phyloP scores from a whole-genome alignment of 2,329 filamentous ascomycete genomes.

The Aspergillus nomiae region DNA sequence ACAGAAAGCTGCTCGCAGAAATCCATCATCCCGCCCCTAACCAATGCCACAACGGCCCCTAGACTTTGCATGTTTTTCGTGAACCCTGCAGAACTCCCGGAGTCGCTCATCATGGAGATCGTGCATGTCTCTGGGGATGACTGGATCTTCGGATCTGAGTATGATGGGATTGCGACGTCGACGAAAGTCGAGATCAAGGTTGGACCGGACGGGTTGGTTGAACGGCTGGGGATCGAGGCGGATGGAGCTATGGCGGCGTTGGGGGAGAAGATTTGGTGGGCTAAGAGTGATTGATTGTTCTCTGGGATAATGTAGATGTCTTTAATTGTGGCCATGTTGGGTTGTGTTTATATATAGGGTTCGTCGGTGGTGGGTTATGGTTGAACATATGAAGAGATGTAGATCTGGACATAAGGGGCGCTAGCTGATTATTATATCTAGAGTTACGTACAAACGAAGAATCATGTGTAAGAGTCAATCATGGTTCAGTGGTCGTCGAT shows the following conservation, averaged over 20 bases:
- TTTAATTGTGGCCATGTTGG: background rate
- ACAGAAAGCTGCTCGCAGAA: background rate
- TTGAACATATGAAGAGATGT: background rate
- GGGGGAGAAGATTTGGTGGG: background rate
- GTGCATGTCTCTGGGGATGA: background rate
- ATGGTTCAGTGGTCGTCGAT: background rate
- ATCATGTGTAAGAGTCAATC: background rate
- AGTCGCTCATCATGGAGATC: background rate
- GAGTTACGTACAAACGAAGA: background rate
- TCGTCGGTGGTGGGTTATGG: background rate
- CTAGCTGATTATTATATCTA: background rate
- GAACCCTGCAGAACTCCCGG: background rate
- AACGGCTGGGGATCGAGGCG: background rate
- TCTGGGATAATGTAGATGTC: background rate
- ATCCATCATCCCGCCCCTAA: background rate
- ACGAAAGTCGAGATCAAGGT: background rate
- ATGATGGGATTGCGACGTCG: background rate
- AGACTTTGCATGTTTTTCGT: background rate
- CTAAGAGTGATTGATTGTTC: background rate
- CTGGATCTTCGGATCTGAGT: background rate
- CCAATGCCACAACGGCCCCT: background rate
- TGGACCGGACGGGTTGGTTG: background rate
- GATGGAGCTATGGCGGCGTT: background rate
- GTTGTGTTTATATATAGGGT: background rate
- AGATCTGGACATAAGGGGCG: background rate